phyloP scores from a whole-genome alignment of 139 green algal species.

The Coelastrella sp. region DNA sequence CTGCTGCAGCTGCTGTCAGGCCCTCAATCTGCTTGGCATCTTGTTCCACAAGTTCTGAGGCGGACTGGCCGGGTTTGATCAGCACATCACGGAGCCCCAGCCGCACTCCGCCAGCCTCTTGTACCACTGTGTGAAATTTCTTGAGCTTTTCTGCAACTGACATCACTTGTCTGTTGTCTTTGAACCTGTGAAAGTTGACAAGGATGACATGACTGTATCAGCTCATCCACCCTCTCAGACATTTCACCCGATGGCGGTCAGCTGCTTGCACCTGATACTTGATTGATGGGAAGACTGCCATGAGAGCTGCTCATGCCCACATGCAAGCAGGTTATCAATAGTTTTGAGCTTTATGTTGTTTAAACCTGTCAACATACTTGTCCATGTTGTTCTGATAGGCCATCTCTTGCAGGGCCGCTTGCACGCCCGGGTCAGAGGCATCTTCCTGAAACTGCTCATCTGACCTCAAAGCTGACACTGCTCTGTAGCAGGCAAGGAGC shows the following conservation, averaged over 20 bases:
- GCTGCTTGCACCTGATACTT: not conserved
- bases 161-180: conserved; percentile 30
- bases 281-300: too few species aligned
- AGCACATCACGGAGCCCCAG: conserved; percentile 21
- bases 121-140: conserved; percentile 49
- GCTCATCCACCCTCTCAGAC: not conserved
- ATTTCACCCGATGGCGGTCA: not conserved
- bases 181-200: conserved; percentile 38
- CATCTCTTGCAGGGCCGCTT: conserved; percentile 32
- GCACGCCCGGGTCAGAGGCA: conserved; percentile 41
- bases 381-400: conserved; percentile 25
- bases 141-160: conserved; percentile 55
- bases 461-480: conserved; percentile 54
- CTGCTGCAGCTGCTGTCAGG: conserved; percentile 15
- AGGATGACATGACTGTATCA: not conserved
- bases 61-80: conserved; percentile 26
- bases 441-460: conserved; percentile 72
- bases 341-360: not conserved
- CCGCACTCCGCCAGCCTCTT: conserved; percentile 34
- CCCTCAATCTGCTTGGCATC: conserved; percentile 6
- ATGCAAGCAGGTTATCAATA: not conserved
- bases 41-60: not conserved
- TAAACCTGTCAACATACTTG: conserved; percentile 22
- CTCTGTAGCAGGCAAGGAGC: conserved; percentile 43
- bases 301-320: not conserved